Percentiles rank a stretch among this genome's conserved stretches.
Evolutionary conservation across 192 early-diverging fungal genomes (phyloP).

Genomic region (Podila epigama): DNA sequence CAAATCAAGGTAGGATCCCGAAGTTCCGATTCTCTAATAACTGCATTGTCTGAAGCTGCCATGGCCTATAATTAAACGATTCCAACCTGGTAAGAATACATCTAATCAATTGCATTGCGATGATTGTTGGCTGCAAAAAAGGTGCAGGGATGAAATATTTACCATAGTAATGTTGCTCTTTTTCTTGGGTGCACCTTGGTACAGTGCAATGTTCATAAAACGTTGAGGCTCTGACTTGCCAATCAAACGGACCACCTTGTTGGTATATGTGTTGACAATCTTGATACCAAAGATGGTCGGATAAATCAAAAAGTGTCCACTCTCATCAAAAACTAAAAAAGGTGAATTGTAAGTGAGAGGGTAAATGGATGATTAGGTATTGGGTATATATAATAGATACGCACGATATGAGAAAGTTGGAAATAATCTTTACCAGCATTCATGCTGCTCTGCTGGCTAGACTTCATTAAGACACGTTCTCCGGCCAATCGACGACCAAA

Average conservation of each 20-base stretch:
- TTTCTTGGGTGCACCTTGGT: constrained; percentile 89
- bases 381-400: too few relatives aligned
- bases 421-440: constrained; percentile 84
- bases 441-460: constrained; percentile 64
- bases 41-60: constrained; percentile 89
- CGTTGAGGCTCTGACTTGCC: constrained; percentile 93
- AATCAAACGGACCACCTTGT: constrained; percentile 84
- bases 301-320: constrained; percentile 88
- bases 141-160: too few relatives aligned
- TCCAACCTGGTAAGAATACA: too few relatives aligned
- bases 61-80: constrained; percentile 60
- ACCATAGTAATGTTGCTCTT: constrained; percentile 78
- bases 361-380: too few relatives aligned
- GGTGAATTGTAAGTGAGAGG: too few relatives aligned
- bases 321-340: constrained; percentile 93
- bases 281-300: constrained; percentile 96
- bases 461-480: constrained; percentile 86
- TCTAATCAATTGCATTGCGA: too few relatives aligned
- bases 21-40: constrained; percentile 66
- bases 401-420: too few relatives aligned
- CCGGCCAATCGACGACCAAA: constrained; percentile 92
- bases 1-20: constrained; percentile 89
- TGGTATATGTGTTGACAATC: constrained; percentile 85
- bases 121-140: too few relatives aligned
- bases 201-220: constrained; percentile 88